phyloP scores from a whole-genome alignment of 2,329 filamentous ascomycete genomes.

The Ilyonectria mors-panacis region DNA sequence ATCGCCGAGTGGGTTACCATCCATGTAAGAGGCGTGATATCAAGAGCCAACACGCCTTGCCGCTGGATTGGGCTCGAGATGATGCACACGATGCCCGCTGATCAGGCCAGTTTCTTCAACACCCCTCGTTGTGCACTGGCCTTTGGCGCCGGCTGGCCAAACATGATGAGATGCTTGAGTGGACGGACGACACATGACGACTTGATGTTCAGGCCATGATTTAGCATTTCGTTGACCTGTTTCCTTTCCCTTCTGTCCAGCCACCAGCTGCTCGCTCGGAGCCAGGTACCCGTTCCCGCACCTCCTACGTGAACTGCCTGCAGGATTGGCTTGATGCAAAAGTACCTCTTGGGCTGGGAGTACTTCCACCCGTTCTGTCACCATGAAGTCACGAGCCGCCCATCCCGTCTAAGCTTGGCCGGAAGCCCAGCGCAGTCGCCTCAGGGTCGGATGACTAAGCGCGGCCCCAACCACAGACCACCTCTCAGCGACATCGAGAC shows the following conservation, averaged over 20 bases:
- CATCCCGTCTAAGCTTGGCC: neutral
- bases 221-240: slow-evolving; percentile 12
- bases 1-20: neutral
- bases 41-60: slow-evolving; percentile 1
- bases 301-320: neutral
- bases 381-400: slow-evolving; percentile 14
- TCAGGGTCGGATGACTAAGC: slow-evolving; percentile 45
- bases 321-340: neutral
- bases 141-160: slow-evolving; percentile 1
- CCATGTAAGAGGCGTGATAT: neutral
- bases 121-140: slow-evolving; percentile 3
- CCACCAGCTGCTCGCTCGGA: neutral
- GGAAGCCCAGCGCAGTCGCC: neutral
- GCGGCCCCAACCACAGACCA: slow-evolving; percentile 37
- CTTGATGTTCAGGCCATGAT: neutral
- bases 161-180: neutral
- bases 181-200: slow-evolving; percentile 1
- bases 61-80: slow-evolving; percentile 6
- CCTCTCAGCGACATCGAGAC: slow-evolving; percentile 44
- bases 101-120: slow-evolving; percentile 23
- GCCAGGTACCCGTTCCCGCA: neutral
- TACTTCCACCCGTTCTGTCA: neutral
- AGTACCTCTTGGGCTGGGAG: neutral
- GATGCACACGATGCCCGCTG: slow-evolving; percentile 6
- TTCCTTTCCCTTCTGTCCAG: neutral